Evolutionary conservation across 306 rosid genomes (phyloP), one percentile per base, ranked within the genome.

Genomic region (Fragaria vesca): DNA sequence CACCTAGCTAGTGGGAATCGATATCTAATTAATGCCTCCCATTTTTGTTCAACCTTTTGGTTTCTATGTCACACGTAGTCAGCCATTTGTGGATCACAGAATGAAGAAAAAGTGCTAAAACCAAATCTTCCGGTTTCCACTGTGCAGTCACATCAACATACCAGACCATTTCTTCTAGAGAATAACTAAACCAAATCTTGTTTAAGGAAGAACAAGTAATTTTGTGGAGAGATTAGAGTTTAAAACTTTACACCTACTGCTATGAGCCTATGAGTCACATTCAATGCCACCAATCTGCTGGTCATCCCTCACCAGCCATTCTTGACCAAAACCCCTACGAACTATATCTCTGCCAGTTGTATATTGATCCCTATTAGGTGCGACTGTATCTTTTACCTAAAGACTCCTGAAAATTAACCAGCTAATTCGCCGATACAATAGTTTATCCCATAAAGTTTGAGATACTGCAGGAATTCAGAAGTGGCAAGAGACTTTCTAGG

Each of bases 261-360:
- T n/a, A 13, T 1, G 1, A 5, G 76, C n/a, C 13, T 38, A 13
- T 1, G 1, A 5, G 66, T 36, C 36, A 73, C 51, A 55, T 54
- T 55, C 66, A 55, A 55, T 55, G 43, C 38, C 65, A 38, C 51
- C 42, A 73, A 21, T 12, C 1, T 36, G 36, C 67, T 51, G 48
- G 76, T 72, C 47, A 48, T 52, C 51, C 70, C 69, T 58, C 38
- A 38, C 50, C 78, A 58, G 69, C 78, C 69, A 58, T 57, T 74
- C 12, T 58, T 74, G 78, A 74, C 78, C 12, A 2, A 51, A 51
- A 34, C 2, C 16, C 46, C 48, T 16, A 20, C n/a, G 20, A 32
- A 48, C 76, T 15, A 38, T 43, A 55, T 26, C 6, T 66, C 26
- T 24, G 68, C 26, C 42, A 24, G 55, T 26, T 15, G 68, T 55